Conservation (phyloP, 2,329 filamentous ascomycete species). For the Epichloe sp. region DNA sequence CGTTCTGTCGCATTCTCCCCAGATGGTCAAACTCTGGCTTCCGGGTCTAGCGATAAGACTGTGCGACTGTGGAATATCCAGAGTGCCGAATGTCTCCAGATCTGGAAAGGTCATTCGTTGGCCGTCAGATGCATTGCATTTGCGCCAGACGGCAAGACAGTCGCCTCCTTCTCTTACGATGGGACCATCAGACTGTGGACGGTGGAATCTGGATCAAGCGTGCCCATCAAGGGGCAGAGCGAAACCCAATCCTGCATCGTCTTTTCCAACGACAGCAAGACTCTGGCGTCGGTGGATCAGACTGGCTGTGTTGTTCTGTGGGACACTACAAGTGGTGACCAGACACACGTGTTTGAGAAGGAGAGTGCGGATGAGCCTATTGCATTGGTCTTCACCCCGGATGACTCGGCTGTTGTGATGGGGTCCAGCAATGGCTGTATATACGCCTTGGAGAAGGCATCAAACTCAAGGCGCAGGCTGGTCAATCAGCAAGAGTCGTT, state of each 20-base stretch:
- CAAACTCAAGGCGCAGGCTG: conserved; percentile 3
- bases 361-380: conserved; percentile 1
- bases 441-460: conserved; percentile 4
- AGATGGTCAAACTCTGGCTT: conserved; percentile 4
- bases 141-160: conserved; percentile 8
- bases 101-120: conserved; percentile 9
- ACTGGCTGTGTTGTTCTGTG: conserved; percentile 9
- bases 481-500: conserved; percentile 6
- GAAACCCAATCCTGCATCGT: conserved; percentile 5
- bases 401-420: conserved; percentile 5
- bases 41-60: conserved; percentile 5
- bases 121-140: conserved; percentile 8
- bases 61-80: conserved; percentile 5
- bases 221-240: conserved; percentile 11
- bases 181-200: conserved; percentile 10
- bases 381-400: conserved; percentile 2
- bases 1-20: conserved; percentile 5
- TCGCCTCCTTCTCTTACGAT: conserved; percentile 11
- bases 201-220: conserved; percentile 1
- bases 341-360: conserved; percentile 1
- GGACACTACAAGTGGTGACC: conserved; percentile 5
- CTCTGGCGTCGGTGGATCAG: conserved; percentile 7
- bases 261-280: conserved; percentile 9
- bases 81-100: conserved; percentile 7
- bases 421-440: conserved; percentile 4